Percentiles rank a stretch among this genome's conserved stretches.
Evolutionary conservation across 768 basidiomycete species (phyloP).

Genomic region (Candolleomyces efflorescens): DNA sequence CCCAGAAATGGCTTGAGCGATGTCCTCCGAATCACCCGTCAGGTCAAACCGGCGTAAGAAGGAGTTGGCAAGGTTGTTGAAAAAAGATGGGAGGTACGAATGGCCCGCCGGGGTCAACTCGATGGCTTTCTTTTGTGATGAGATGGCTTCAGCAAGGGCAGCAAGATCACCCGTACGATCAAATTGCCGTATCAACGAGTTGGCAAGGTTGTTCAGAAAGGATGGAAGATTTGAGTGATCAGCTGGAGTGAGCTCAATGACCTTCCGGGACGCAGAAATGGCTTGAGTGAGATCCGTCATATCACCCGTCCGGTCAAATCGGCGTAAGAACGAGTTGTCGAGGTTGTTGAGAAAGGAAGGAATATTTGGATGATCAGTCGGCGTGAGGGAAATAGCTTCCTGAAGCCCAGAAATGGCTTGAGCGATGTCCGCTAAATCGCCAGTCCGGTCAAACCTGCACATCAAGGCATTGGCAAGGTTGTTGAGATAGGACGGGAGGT

Average conservation of each 20-base stretch:
- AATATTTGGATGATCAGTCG: background rate
- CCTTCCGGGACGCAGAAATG: constrained; percentile 16
- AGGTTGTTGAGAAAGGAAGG: background rate
- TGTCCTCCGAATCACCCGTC: background rate
- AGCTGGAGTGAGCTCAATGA: constrained; percentile 16
- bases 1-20: background rate
- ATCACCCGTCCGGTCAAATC: background rate
- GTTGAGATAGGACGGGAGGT: too few species aligned
- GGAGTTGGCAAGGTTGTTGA: too few species aligned
- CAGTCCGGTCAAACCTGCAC: background rate
- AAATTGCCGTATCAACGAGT: constrained; percentile 6
- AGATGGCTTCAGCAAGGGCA: constrained; percentile 10
- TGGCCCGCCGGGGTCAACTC: background rate
- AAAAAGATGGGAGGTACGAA: too few species aligned
- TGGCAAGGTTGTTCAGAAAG: constrained; percentile 4
- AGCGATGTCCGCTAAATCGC: background rate
- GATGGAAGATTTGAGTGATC: constrained; percentile 8
- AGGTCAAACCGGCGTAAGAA: background rate
- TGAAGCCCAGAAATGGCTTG: background rate
- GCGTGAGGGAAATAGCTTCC: background rate
- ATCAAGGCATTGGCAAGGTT: too few species aligned
- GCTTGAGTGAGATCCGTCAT: constrained; percentile 3
- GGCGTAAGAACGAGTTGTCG: background rate
- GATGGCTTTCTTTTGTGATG: background rate
- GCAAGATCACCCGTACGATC: constrained; percentile 17